A percentile compares a stretch with the other conserved stretches of the same genome.
phyloP scores from a whole-genome alignment of 2,329 filamentous ascomycete genomes.

The Xylariomycetidae sp. region DNA sequence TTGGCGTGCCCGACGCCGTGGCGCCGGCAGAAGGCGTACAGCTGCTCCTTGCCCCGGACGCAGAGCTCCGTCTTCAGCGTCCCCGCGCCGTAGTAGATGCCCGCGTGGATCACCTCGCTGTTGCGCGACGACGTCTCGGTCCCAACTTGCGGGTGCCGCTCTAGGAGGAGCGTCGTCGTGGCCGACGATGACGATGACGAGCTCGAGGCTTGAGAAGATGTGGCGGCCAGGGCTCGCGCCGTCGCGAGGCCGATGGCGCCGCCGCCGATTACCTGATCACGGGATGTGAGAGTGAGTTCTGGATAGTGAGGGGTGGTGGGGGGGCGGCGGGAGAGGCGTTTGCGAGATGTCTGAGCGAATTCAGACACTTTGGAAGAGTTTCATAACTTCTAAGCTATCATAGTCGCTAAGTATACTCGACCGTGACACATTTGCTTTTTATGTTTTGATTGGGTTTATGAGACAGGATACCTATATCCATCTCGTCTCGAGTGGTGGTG shows the following conservation, averaged over 20 bases:
- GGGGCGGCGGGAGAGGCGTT: no score
- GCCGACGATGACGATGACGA: no score
- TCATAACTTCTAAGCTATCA: no score
- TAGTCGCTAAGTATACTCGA: no score
- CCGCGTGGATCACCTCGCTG: slow-evolving; percentile 94
- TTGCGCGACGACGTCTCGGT: slow-evolving; percentile 88
- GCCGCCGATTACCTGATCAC: slow-evolving; percentile 55
- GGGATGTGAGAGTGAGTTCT: no score
- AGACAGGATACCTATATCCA: no score
- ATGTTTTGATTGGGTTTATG: neutral
- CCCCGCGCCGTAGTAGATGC: slow-evolving; percentile 76
- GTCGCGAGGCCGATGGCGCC: slow-evolving; percentile 75
- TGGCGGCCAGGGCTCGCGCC: slow-evolving; percentile 65
- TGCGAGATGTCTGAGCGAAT: no score
- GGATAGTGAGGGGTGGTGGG: no score
- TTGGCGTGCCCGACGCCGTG: slow-evolving; percentile 66
- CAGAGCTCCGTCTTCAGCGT: slow-evolving; percentile 83
- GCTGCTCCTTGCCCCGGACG: slow-evolving; percentile 66
- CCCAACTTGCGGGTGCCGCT: slow-evolving; percentile 70
- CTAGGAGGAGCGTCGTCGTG: slow-evolving; percentile 70
- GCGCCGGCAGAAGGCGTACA: slow-evolving; percentile 72
- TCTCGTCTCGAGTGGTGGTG: neutral
- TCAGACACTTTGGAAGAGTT: no score
- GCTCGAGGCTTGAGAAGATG: no score
- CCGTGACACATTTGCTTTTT: neutral